Evolutionary conservation across 768 basidiomycete species (phyloP).

Genomic region (Rhizopogon sp.): DNA sequence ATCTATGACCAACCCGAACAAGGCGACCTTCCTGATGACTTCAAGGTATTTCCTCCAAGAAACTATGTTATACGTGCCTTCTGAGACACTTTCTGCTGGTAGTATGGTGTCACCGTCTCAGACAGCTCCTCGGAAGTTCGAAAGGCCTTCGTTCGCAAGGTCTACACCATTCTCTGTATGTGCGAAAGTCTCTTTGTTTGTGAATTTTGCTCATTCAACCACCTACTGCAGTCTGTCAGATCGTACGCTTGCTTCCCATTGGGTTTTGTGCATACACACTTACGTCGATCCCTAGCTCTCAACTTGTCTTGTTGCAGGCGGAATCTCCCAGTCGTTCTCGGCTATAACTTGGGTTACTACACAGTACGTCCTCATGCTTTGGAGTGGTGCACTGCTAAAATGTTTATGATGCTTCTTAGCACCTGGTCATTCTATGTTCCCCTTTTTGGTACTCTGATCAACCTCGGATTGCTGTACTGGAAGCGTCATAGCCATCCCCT

Average conservation of each 20-base stretch:
- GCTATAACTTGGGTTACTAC: constrained; percentile 67
- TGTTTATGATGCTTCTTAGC: constrained; percentile 30
- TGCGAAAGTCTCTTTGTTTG: constrained; percentile 6
- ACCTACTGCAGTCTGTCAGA: constrained; percentile 54
- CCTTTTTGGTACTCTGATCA: constrained; percentile 72
- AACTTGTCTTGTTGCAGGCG: constrained; percentile 75
- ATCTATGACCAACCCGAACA: constrained; percentile 69
- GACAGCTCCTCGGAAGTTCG: constrained; percentile 77
- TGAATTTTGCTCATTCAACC: neutral
- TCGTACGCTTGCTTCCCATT: constrained; percentile 39
- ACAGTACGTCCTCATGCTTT: constrained; percentile 42
- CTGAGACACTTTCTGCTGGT: neutral
- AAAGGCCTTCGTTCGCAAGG: constrained; percentile 85
- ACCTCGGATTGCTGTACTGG: constrained; percentile 81
- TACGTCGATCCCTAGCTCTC: constrained; percentile 38
- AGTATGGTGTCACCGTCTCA: constrained; percentile 76
- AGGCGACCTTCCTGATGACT: constrained; percentile 86
- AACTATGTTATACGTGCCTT: neutral
- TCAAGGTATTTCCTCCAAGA: constrained; percentile 57
- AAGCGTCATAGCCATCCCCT: constrained; percentile 88
- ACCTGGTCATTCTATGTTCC: constrained; percentile 79
- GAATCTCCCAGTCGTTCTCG: constrained; percentile 56
- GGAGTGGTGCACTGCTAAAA: constrained; percentile 1
- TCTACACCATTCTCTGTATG: constrained; percentile 86
- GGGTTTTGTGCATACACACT: constrained; percentile 2